Evolutionary conservation across 169 alveolate species (phyloP).

Genomic region (Eimeria praecox): DNA sequence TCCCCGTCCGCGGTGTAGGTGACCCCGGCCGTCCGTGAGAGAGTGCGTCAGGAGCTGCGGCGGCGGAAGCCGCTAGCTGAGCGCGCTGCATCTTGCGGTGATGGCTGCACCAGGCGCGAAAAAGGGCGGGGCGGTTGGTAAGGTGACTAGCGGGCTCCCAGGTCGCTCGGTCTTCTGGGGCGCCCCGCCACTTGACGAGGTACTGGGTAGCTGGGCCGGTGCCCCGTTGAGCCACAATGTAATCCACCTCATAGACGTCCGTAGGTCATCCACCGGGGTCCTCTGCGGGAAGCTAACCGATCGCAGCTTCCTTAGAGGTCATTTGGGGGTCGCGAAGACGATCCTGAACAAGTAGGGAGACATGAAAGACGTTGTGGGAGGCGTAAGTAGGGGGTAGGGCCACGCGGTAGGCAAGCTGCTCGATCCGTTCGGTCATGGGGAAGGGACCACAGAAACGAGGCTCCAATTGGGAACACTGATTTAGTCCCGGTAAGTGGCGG

Average conservation of each 20-base stretch:
- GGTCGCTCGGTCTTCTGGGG: too few relatives aligned
- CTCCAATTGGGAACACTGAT: neutral
- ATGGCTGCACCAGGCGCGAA: too few relatives aligned
- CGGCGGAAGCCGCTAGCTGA: neutral
- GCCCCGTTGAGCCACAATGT: neutral
- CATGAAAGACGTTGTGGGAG: neutral
- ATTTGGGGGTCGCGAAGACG: neutral
- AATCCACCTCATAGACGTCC: neutral
- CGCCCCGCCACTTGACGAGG: too few relatives aligned
- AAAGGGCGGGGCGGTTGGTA: too few relatives aligned
- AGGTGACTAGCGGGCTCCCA: too few relatives aligned
- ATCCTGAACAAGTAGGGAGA: neutral
- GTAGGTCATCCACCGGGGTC: neutral
- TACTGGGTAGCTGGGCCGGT: neutral
- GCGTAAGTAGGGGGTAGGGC: too few relatives aligned
- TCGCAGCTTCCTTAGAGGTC: neutral
- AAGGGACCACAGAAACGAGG: neutral
- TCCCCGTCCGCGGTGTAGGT: neutral
- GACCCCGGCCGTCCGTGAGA: neutral
- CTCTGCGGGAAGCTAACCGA: neutral
- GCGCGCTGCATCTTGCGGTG: neutral
- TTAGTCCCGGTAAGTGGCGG: neutral
- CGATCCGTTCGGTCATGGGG: neutral
- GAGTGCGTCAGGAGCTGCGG: neutral
- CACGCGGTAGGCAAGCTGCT: neutral